Conservation (phyloP, 2,329 filamentous ascomycete genomes). For the Aspergillus sp. region DNA sequence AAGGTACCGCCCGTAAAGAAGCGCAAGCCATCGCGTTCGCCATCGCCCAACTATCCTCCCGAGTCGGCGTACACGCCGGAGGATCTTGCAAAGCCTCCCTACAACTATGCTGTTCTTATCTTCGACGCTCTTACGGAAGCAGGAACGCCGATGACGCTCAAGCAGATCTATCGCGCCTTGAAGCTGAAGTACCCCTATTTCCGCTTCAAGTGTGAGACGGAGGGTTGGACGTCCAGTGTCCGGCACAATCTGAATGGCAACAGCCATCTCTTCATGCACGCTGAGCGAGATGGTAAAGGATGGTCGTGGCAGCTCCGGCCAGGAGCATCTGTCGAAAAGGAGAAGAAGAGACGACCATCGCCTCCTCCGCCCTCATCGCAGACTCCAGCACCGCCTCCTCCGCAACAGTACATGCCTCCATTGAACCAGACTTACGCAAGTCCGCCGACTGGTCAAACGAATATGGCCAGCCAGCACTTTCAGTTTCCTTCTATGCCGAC, state of each 20-base stretch:
- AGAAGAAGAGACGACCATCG: slow-evolving; percentile 48
- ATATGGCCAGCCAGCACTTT: slow-evolving; percentile 31
- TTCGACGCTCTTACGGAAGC: slow-evolving; percentile 59
- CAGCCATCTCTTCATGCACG: slow-evolving; percentile 55
- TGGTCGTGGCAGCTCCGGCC: slow-evolving; percentile 60
- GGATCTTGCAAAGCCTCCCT: slow-evolving; percentile 57
- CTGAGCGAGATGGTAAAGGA: slow-evolving; percentile 58
- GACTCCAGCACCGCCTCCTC: slow-evolving; percentile 18
- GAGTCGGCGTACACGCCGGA: slow-evolving; percentile 58
- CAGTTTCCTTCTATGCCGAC: slow-evolving; percentile 33
- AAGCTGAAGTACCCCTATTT: slow-evolving; percentile 60
- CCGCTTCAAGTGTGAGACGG: slow-evolving; percentile 58
- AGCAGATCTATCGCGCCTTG: slow-evolving; percentile 62
- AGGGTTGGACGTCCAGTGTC: slow-evolving; percentile 64
- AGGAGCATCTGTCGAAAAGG: slow-evolving; percentile 56
- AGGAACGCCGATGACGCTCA: slow-evolving; percentile 55
- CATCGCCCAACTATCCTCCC: slow-evolving; percentile 57
- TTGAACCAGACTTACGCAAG: slow-evolving; percentile 26
- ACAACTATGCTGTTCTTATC: slow-evolving; percentile 61
- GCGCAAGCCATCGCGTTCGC: slow-evolving; percentile 53
- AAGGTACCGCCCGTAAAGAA: slow-evolving; percentile 45
- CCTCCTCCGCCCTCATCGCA: slow-evolving; percentile 33
- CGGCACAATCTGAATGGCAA: slow-evolving; percentile 59
- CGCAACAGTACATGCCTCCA: slow-evolving; percentile 33
- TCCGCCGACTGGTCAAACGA: slow-evolving; percentile 21